Conservation (phyloP, 2,329 filamentous ascomycete genomes). For the Botrytis galanthina region DNA sequence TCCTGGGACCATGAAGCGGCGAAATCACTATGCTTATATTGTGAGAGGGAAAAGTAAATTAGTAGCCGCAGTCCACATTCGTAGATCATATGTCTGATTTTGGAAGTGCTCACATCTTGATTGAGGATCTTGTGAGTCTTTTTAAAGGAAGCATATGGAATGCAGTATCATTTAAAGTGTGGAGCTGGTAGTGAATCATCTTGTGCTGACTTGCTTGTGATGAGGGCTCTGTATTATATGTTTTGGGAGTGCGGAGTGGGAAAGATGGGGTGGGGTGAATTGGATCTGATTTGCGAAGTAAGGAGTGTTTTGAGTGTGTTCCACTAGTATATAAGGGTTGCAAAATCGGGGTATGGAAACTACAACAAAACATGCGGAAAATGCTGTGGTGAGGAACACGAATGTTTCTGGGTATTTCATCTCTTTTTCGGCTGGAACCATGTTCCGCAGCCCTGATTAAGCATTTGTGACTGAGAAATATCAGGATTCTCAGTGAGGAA, state of each 20-base stretch:
- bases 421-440: neutral
- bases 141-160: neutral
- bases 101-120: neutral
- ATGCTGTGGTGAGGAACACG: no score
- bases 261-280: no score
- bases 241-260: rapidly evolving
- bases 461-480: neutral
- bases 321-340: neutral
- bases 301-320: neutral
- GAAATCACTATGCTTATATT: neutral
- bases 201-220: neutral
- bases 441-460: rapidly evolving
- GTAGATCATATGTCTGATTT: neutral
- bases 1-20: neutral
- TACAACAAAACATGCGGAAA: neutral
- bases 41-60: neutral
- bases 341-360: no score
- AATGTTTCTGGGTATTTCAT: no score
- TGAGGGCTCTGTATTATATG: neutral
- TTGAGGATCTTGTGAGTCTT: neutral
- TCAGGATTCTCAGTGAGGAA: neutral
- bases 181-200: neutral
- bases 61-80: neutral
- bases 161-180: neutral
- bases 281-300: no score